Base-by-base conservation (phyloP, 805 yeast species). In the Ogataea pini region DNA sequence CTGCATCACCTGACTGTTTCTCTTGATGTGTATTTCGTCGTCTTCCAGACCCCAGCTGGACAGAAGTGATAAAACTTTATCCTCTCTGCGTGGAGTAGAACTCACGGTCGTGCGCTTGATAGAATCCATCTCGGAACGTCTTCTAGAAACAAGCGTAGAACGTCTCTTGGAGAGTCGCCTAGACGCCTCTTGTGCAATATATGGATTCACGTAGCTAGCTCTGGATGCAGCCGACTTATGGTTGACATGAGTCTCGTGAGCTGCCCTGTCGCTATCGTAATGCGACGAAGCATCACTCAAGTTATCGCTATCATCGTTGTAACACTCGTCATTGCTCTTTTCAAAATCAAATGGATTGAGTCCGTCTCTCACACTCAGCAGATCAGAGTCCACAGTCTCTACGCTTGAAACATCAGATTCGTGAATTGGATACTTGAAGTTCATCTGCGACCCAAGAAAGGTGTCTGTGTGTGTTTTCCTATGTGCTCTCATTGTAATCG, bases 361-460 rank as follows among this genome's bases (percentile, higher is more conserved):
- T 20, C 8, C 33, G 13, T n/a, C 33, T 5, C 13, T 22, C 24
- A 39, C 42, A 22, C 32, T 39, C 32, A 39, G 12, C 24, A 39
- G 42, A 17, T 42, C 37, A 9, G 46, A 41, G 18, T 37, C 46
- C 36, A 41, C 46, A 17, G 46, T 46, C 28, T 41, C 46, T 4
- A 44, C 31, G 32, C 46, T 45, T 14, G 44, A 29, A 9, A 39
- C 42, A 24, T 39, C 42, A 2, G 42, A 25, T 32, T 39, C 42
- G 10, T 17, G 33, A 9, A 32, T 2, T 18, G 47, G 47, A 17
- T 42, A 47, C 44, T 19, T 31, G 47, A 55, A 55, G 16, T 47
- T 34, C 52, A 52, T 43, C 33, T 46, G 50, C 5, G 51, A 20
- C 36, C 57, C 57, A n/a, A 24, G 22, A 14, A 48, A 51, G n/a